phyloP scores from a whole-genome alignment of 805 yeast genomes.

The Wickerhamomyces alni region DNA sequence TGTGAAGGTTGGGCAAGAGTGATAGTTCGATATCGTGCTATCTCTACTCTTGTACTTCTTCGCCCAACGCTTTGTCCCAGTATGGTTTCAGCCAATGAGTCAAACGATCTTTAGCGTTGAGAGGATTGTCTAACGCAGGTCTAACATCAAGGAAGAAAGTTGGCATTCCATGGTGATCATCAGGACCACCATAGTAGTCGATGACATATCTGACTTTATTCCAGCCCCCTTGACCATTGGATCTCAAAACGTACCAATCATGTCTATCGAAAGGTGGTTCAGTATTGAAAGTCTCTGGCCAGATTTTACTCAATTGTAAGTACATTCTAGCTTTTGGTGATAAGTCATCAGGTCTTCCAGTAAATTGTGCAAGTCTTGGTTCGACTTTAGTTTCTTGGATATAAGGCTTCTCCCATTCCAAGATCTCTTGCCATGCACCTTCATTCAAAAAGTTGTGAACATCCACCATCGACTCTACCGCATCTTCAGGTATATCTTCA shows the following conservation, averaged over 20 bases:
- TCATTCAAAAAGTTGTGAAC: slow-evolving; percentile 95
- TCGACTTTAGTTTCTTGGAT: slow-evolving; percentile 44
- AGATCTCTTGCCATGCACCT: slow-evolving; percentile 94
- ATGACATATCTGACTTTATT: slow-evolving; percentile 81
- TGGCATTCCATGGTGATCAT: slow-evolving; percentile 85
- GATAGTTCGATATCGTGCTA: too few species aligned
- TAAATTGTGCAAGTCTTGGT: slow-evolving; percentile 80
- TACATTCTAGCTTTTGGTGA: slow-evolving; percentile 80
- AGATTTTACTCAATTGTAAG: slow-evolving; percentile 55
- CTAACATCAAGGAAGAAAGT: slow-evolving; percentile 90
- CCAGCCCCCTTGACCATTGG: slow-evolving; percentile 44
- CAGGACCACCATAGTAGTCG: slow-evolving; percentile 96
- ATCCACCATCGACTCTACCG: slow-evolving; percentile 94
- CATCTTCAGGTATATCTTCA: slow-evolving; percentile 86
- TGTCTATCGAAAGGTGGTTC: slow-evolving; percentile 97
- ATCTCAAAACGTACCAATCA: slow-evolving; percentile 93
- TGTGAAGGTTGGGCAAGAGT: too few species aligned
- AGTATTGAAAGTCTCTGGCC: slow-evolving; percentile 66
- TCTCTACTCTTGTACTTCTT: slow-evolving; percentile 33
- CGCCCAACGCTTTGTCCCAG: slow-evolving; percentile 59
- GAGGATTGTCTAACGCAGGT: slow-evolving; percentile 78
- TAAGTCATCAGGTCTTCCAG: slow-evolving; percentile 85
- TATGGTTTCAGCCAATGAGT: slow-evolving; percentile 60
- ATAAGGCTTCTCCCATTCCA: slow-evolving; percentile 84
- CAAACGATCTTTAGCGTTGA: slow-evolving; percentile 63